Percentiles rank a stretch among this genome's conserved stretches.
phyloP scores from a whole-genome alignment of 2,329 filamentous ascomycete species.

The Xylaria sp. region DNA sequence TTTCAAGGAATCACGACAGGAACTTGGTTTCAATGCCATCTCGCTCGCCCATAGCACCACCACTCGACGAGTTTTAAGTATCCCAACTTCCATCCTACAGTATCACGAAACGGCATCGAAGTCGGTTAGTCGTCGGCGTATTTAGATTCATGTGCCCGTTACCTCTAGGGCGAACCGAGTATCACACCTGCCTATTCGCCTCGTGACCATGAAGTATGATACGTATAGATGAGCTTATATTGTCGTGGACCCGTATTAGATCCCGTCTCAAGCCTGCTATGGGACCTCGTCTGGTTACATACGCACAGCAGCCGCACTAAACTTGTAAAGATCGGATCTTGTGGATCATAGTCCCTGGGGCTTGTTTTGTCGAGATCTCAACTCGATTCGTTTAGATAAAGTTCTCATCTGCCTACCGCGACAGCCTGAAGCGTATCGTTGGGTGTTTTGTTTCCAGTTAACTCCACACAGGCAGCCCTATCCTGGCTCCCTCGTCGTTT shows the following conservation, averaged over 20 bases:
- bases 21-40: neutral
- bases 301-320: conserved; percentile 4
- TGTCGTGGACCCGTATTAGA: neutral
- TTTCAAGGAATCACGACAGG: neutral
- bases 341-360: neutral
- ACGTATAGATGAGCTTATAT: neutral
- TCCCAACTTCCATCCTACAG: neutral
- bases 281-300: conserved; percentile 8
- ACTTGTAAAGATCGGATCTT: conserved; percentile 14
- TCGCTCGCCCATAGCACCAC: neutral
- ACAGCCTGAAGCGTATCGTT: conserved; percentile 3
- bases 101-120: neutral
- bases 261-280: neutral
- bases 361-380: neutral
- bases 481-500: conserved; percentile 7
- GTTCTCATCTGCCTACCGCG: conserved; percentile 2
- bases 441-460: neutral
- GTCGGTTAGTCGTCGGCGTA: neutral
- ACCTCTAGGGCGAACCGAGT: neutral
- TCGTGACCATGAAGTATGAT: conserved; percentile 2
- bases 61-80: neutral
- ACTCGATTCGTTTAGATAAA: neutral
- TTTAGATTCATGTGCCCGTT: neutral
- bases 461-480: conserved; percentile 12
- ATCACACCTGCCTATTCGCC: neutral